phyloP scores from a whole-genome alignment of 179 eudicot species.

The Dionaea muscipula region DNA sequence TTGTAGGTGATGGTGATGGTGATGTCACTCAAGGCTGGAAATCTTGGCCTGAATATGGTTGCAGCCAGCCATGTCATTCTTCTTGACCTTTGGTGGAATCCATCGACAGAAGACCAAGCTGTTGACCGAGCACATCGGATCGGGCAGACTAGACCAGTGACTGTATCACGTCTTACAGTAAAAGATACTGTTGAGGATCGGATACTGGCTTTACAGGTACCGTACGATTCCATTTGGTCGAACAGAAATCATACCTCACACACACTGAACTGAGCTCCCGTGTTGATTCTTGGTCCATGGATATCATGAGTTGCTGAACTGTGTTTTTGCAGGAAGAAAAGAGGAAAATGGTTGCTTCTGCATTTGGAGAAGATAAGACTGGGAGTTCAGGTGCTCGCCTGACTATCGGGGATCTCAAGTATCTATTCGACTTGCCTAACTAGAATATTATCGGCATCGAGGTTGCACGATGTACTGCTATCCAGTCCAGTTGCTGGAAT shows the following conservation, averaged over 20 bases:
- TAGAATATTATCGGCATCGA: no score
- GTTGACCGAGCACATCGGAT: slow-evolving; percentile 96
- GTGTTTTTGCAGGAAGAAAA: slow-evolving; percentile 62
- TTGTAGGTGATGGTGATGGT: slow-evolving; percentile 89
- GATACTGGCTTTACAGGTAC: slow-evolving; percentile 85
- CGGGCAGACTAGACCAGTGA: slow-evolving; percentile 95
- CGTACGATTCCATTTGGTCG: neutral
- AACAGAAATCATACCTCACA: neutral
- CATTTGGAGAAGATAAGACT: slow-evolving; percentile 83
- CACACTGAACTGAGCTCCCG: neutral
- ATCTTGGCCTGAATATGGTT: slow-evolving; percentile 94
- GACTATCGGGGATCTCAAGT: slow-evolving; percentile 67
- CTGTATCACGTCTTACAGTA: slow-evolving; percentile 76
- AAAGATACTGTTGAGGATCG: slow-evolving; percentile 94
- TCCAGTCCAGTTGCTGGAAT: no score
- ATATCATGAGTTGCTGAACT: no score
- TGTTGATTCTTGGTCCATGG: no score
- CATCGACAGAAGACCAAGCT: slow-evolving; percentile 98
- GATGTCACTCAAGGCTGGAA: slow-evolving; percentile 98
- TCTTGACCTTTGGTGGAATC: slow-evolving; percentile 99
- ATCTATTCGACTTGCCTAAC: slow-evolving; percentile 24
- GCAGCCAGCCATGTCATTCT: slow-evolving; percentile 93
- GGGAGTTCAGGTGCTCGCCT: slow-evolving; percentile 58
- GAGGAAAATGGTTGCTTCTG: slow-evolving; percentile 96
- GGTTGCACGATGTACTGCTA: no score